phyloP scores from a whole-genome alignment of 1,139 yeast genomes.

The Taphrina populina region DNA sequence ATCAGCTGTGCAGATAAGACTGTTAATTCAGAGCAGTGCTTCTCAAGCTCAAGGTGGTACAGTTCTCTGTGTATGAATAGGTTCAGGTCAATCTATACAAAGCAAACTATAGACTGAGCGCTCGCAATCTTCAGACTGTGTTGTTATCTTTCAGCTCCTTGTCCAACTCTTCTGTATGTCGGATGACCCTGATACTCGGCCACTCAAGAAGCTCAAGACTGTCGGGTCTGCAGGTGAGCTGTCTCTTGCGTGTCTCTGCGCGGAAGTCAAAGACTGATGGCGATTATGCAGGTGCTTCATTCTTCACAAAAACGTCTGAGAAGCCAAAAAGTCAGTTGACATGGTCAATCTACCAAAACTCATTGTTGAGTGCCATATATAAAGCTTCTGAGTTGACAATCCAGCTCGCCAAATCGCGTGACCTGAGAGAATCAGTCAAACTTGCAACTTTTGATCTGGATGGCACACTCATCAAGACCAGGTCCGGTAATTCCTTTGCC shows the following conservation, averaged over 20 bases:
- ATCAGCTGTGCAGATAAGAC: no score
- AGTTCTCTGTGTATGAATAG: no score
- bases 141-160: no score
- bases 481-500: conserved; percentile 58
- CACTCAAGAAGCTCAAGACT: conserved; percentile 2
- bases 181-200: conserved; percentile 6
- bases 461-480: conserved; percentile 47
- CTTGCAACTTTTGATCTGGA: conserved; percentile 77
- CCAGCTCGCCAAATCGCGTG: background rate
- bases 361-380: conserved; percentile 4
- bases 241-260: background rate
- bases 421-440: conserved; percentile 12
- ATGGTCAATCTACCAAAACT: background rate
- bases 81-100: no score
- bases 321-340: conserved; percentile 7
- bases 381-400: background rate
- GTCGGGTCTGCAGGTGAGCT: conserved; percentile 18
- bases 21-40: no score
- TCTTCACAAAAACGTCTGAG: conserved; percentile 13
- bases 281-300: background rate
- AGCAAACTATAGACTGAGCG: no score
- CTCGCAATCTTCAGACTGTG: no score
- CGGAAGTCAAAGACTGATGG: background rate
- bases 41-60: no score
- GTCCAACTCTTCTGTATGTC: no score